These are phyloP conservation scores for Xylaria sp. DNA, from an alignment of 2,329 filamentous ascomycete species.

Conservation along the genomic window DNA sequence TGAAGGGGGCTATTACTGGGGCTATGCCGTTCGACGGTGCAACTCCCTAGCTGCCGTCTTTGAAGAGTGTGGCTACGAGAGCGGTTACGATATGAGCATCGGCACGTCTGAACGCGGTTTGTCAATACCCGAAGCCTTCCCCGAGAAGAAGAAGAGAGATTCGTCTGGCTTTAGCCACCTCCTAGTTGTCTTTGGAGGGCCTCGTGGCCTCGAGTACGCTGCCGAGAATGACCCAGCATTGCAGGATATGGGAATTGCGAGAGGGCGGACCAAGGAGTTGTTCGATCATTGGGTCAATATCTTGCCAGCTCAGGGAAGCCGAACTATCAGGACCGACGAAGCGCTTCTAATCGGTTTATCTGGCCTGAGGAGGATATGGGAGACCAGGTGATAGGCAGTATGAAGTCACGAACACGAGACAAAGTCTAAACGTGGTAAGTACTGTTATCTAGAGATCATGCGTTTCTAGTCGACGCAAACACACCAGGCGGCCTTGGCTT, in stretches of 20 bases:
- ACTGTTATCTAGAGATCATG: neutral
- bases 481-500: neutral
- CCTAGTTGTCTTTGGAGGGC: constrained; percentile 82
- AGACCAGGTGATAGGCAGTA: constrained; percentile 39
- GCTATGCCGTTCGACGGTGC: constrained; percentile 77
- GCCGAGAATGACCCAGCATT: constrained; percentile 70
- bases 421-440: neutral
- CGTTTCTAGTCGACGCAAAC: neutral
- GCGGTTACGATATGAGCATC: constrained; percentile 84
- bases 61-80: constrained; percentile 78
- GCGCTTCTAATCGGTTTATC: constrained; percentile 82
- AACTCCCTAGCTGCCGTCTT: constrained; percentile 77
- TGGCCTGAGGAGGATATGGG: constrained; percentile 70
- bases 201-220: constrained; percentile 81
- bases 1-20: constrained; percentile 87
- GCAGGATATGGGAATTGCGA: constrained; percentile 70
- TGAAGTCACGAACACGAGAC: neutral
- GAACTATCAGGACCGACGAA: constrained; percentile 86
- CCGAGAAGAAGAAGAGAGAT: constrained; percentile 53
- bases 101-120: constrained; percentile 83
- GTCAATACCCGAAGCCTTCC: constrained; percentile 61
- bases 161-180: constrained; percentile 72
- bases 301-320: constrained; percentile 81
- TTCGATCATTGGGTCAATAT: constrained; percentile 90
- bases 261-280: constrained; percentile 72